Evolutionary conservation across 108 stramenopile genomes (phyloP).

Genomic region (Pseudonitzschia delicatissima): DNA sequence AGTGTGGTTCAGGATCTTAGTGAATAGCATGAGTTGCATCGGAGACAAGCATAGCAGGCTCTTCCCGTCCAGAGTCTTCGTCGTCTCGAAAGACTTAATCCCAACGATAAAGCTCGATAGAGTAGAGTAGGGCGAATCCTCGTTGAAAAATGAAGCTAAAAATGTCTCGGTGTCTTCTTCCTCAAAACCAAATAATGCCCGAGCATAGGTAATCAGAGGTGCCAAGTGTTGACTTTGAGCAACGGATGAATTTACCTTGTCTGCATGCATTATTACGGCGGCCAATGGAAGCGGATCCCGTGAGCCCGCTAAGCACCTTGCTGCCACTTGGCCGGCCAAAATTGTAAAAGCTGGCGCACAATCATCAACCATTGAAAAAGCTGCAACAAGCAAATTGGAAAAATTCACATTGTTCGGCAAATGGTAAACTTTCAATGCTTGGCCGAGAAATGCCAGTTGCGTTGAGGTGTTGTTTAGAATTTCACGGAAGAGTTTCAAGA

Average conservation of each 20-base stretch:
- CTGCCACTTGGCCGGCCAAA: conserved; percentile 15
- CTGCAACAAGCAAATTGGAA: conserved; percentile 14
- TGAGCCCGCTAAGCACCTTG: conserved; percentile 19
- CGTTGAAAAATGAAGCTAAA: background rate
- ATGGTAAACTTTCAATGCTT: conserved; percentile 4
- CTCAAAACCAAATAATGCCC: background rate
- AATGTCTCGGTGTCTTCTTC: background rate
- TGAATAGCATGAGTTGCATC: background rate
- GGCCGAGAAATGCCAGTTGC: conserved; percentile 4
- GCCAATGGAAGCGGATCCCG: conserved; percentile 34
- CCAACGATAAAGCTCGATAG: background rate
- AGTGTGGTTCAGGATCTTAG: background rate
- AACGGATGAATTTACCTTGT: background rate
- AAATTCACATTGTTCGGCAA: conserved; percentile 1
- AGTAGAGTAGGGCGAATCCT: background rate
- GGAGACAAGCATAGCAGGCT: background rate
- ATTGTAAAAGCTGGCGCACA: background rate
- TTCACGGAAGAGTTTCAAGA: conserved; percentile 10
- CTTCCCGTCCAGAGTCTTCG: background rate
- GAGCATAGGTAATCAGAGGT: background rate
- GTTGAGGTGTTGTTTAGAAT: background rate
- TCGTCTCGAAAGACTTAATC: background rate
- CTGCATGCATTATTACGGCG: background rate
- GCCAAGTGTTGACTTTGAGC: background rate
- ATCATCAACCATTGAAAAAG: background rate